Evolutionary conservation across 1,139 yeast species (phyloP).

Genomic region (Tardiomyces blankii): DNA sequence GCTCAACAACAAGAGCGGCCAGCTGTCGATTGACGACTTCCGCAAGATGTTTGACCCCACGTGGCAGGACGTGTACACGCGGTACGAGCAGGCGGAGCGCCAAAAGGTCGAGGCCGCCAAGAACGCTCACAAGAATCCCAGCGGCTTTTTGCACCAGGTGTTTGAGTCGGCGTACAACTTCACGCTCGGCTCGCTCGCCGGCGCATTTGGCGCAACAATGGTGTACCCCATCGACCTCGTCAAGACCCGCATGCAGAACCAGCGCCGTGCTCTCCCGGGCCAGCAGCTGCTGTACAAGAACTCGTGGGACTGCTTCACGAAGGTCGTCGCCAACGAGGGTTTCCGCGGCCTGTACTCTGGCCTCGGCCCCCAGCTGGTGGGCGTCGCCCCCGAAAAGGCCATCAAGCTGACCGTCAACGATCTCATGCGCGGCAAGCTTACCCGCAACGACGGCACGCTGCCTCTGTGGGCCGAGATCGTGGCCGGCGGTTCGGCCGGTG

Average conservation of each 20-base stretch:
- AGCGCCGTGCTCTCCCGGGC: slow-evolving; percentile 52
- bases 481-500: slow-evolving; percentile 94
- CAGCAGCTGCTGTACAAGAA: slow-evolving; percentile 49
- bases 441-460: slow-evolving; percentile 44
- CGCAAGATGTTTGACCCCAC: slow-evolving; percentile 33
- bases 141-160: slow-evolving; percentile 33
- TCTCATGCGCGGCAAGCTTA: slow-evolving; percentile 63
- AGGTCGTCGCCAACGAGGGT: slow-evolving; percentile 72
- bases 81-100: slow-evolving; percentile 24
- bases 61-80: slow-evolving; percentile 30
- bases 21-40: slow-evolving; percentile 29
- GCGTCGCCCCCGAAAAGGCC: slow-evolving; percentile 98
- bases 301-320: slow-evolving; percentile 76
- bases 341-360: slow-evolving; percentile 87
- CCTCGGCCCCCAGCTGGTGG: slow-evolving; percentile 85
- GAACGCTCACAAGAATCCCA: slow-evolving; percentile 29
- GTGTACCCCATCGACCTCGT: slow-evolving; percentile 96
- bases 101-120: slow-evolving; percentile 31
- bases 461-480: slow-evolving; percentile 62
- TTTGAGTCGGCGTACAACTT: slow-evolving; percentile 85
- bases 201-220: slow-evolving; percentile 97
- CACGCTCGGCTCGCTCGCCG: slow-evolving; percentile 86
- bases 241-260: slow-evolving; percentile 97
- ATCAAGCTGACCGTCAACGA: slow-evolving; percentile 93
- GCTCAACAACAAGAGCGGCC: slow-evolving; percentile 24